Base-by-base conservation (phyloP, 257 asterid genomes). In the Solanum dulcamara region DNA sequence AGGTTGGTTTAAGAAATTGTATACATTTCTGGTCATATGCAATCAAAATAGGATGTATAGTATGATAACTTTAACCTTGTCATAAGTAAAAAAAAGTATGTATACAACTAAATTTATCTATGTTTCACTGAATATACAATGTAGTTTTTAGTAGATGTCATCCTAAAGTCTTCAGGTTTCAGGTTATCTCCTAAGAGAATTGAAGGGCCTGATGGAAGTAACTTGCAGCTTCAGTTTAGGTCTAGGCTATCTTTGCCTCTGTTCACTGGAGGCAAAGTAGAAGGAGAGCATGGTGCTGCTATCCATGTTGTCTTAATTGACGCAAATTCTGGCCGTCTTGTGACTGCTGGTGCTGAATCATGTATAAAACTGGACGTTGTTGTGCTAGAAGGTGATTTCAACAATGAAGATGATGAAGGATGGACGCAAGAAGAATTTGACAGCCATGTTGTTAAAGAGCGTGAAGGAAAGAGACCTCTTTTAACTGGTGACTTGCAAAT, bases 211-310 rank as follows among this genome's bases (percentile, higher is more conserved):
- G 93, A 95, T 88, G 98, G 98, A 80, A 91, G 98, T 90, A 95
- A 91, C 90, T 89, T 95, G 90, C 98, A 95, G 93, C 97, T 96
- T 83, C 96, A 90, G 84, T 96, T 94, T 79, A 92, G 83, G 88
- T 91, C 99, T 60, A 89, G 98, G 85, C 95, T 96, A 15, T 94
- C 99, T 66, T 92, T 95, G 84, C 99, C 99, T n/a, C 93, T 96
- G 80, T 96, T 93, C 88, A 96, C 99, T 17, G 98, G 98, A 37
- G 99, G 98, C 38, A 94, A 94, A 90, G 98, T 96, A 62, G 98
- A 95, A 92, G 99, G 99, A 30, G 99, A 96, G 89, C 99, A 94
- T 88, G 97, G 98, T 88, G 99, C 98, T 84, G 15, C 97, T 15
- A 94, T 95, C 85, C 98, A 96, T 85, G 94, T 92, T 80, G 97